Percentiles rank a stretch among this genome's conserved stretches.
These are phyloP conservation scores for Epichloe uncinata DNA, from an alignment of 2,329 filamentous ascomycete species.

Conservation along the genomic window DNA sequence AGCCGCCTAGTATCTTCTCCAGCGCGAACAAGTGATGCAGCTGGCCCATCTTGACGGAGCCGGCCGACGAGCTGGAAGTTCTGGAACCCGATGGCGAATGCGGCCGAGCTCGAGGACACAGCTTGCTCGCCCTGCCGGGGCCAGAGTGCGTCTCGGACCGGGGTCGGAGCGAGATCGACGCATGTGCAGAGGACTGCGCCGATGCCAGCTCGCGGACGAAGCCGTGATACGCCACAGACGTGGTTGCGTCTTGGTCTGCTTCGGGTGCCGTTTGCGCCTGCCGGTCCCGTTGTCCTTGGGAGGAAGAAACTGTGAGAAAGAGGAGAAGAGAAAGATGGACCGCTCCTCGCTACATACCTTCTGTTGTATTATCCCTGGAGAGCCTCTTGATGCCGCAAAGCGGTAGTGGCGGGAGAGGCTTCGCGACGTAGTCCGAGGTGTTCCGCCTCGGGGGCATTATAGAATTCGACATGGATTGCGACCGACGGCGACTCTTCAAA, in stretches of 20 bases:
- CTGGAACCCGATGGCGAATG: not conserved
- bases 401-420: not conserved
- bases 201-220: not conserved
- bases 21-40: not conserved
- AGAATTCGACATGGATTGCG: not conserved
- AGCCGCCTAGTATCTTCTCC: not conserved
- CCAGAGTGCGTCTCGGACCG: too few relatives aligned
- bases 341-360: not conserved
- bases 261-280: not conserved
- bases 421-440: not conserved
- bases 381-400: not conserved
- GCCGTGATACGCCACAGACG: not conserved
- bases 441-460: not conserved
- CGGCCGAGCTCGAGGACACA: not conserved
- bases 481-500: too few relatives aligned
- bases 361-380: not conserved
- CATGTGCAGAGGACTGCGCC: not conserved
- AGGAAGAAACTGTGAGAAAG: too few relatives aligned
- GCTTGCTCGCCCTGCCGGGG: not conserved
- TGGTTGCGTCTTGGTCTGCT: not conserved
- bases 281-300: not conserved
- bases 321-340: not conserved
- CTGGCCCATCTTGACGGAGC: not conserved
- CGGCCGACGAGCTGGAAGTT: too few relatives aligned
- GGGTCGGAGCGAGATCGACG: too few relatives aligned